Evolutionary conservation across 345 rosid species (phyloP), one percentile per base, ranked within the genome.

Genomic region (Clarkia xantiana): DNA sequence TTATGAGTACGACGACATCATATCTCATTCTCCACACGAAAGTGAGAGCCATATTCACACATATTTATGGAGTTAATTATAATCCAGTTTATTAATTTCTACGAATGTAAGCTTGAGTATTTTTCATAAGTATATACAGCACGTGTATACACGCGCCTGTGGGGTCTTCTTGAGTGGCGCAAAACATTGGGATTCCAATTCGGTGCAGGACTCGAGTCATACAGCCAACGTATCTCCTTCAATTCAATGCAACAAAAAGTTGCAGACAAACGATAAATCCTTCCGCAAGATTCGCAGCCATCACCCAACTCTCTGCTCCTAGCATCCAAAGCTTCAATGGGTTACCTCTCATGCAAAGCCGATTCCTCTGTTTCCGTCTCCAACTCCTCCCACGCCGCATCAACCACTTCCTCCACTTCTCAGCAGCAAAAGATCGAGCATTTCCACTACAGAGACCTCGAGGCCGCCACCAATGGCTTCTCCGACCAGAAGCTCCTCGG

Each of bases 381-480:
- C 36, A 10, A 61, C 52, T 25, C 70, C 62, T 42, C 62, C 11
- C 22, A 16, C 13, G 48, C 48, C 48, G 22, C 22, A 13, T 40
- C 74, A 9, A 13, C 44, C 9, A 23, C 83, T 40, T 62, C 82
- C 18, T 36, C 68, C 50, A 44, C 69, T 48, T 59, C 70, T 19
- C 66, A 67, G 34, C 79, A 76, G 42, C 69, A 80, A 51, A 86
- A 74, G 77, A 80, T 91, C 67, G 94, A 82, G 51, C 90, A 72
- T 7, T 91, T 81, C 61, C 61, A 69, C 25, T 86, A 91, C 75
- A 68, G 84, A 56, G 98, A 86, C 65, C 84, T 91, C 11, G 94
- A 86, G 62, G 80, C 96, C 0, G 98, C 98, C 48, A 87, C 99
- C 48, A 63, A 78, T 51, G 96, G 99, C 8, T 91, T 91, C 82